These are phyloP conservation scores for Physcomitrium patens DNA, from an alignment of 225 moss, liverwort and hornwort genomes.

Conservation along the genomic window DNA sequence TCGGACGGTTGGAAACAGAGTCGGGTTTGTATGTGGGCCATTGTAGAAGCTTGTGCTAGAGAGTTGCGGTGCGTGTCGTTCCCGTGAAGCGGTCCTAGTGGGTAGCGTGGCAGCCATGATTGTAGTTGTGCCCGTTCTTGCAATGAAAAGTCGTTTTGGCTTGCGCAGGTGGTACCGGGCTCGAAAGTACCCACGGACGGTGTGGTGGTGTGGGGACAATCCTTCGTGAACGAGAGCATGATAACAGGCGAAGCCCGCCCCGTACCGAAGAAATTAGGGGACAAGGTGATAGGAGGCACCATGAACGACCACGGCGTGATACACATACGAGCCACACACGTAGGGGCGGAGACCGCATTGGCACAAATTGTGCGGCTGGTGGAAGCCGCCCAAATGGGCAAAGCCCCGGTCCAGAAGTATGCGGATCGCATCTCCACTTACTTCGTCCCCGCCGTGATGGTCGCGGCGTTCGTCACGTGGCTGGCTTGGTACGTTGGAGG, in stretches of 20 bases:
- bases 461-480: slow-evolving; percentile 75
- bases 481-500: slow-evolving; percentile 83
- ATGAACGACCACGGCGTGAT: slow-evolving; percentile 96
- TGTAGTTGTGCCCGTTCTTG: background rate
- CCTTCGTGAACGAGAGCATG: slow-evolving; percentile 98
- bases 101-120: too few relatives aligned
- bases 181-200: slow-evolving; percentile 96
- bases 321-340: slow-evolving; percentile 83
- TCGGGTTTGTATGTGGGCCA: background rate
- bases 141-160: slow-evolving; percentile 8
- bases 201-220: slow-evolving; percentile 83
- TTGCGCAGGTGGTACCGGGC: slow-evolving; percentile 76
- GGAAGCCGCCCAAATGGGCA: slow-evolving; percentile 99
- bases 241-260: slow-evolving; percentile 95
- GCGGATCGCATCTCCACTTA: slow-evolving; percentile 94
- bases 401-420: slow-evolving; percentile 96
- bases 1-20: background rate
- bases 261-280: slow-evolving; percentile 79
- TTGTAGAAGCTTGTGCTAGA: background rate
- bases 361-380: slow-evolving; percentile 96
- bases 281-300: slow-evolving; percentile 95
- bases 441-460: slow-evolving; percentile 89
- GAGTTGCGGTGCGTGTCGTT: background rate
- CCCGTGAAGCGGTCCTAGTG: too few relatives aligned
- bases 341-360: slow-evolving; percentile 94